Conservation (phyloP, 176 grass and related monocot species). For the Oryza punctata region DNA sequence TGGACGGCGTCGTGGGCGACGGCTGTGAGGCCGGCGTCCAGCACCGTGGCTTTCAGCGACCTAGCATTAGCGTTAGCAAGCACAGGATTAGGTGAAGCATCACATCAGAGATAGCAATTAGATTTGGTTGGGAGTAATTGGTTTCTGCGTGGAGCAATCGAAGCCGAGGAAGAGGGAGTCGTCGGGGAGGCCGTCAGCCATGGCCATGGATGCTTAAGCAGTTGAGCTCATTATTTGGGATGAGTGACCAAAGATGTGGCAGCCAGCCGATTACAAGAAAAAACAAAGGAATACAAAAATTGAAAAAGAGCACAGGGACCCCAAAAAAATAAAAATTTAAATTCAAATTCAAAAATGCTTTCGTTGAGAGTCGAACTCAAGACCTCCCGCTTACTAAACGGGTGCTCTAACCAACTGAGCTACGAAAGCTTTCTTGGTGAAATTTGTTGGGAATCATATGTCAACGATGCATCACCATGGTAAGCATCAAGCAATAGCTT, state of each 20-base stretch:
- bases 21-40: conserved; percentile 52
- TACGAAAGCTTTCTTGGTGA: conserved; percentile 54
- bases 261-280: too few relatives aligned
- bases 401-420: conserved; percentile 96
- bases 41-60: conserved; percentile 77
- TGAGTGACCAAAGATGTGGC: neutral
- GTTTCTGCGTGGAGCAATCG: conserved; percentile 89
- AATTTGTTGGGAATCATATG: too few relatives aligned
- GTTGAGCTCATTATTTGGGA: too few relatives aligned
- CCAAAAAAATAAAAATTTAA: neutral
- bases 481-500: too few relatives aligned
- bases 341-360: conserved; percentile 21
- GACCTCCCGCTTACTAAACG: conserved; percentile 97
- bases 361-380: conserved; percentile 96
- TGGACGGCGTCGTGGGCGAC: conserved; percentile 63
- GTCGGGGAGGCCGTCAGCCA: conserved; percentile 35
- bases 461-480: too few relatives aligned
- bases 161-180: conserved; percentile 79
- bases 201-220: neutral
- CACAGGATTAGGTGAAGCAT: too few relatives aligned
- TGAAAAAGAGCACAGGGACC: too few relatives aligned
- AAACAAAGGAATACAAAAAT: too few relatives aligned
- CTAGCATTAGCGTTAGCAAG: neutral
- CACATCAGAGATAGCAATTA: too few relatives aligned
- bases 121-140: too few relatives aligned